These are phyloP conservation scores for Kwoniella dendrophila DNA, from an alignment of 768 basidiomycete genomes.

Conservation along the genomic window DNA sequence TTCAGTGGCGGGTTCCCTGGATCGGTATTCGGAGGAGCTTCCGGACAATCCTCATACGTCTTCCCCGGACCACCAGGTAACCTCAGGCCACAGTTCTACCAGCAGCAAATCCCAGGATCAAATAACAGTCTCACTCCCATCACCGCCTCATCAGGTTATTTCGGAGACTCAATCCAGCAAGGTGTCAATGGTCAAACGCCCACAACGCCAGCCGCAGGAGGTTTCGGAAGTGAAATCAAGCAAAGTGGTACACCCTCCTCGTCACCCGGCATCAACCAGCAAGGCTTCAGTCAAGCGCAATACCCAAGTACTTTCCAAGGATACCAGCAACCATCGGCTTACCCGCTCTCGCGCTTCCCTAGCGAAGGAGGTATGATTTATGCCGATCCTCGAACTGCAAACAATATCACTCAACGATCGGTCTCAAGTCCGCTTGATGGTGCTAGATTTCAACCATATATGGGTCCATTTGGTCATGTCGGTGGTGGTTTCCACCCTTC, in stretches of 20 bases:
- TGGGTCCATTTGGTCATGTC: constrained; percentile 26
- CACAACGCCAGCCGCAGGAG: constrained; percentile 3
- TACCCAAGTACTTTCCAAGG: constrained; percentile 20
- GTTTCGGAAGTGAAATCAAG: constrained; percentile 4
- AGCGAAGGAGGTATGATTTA: constrained; percentile 31
- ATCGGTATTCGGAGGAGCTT: constrained; percentile 17
- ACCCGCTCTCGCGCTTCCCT: constrained; percentile 34
- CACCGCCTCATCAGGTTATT: constrained; percentile 1
- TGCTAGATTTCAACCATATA: constrained; percentile 17
- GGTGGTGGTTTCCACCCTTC: constrained; percentile 41
- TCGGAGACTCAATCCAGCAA: constrained; percentile 11
- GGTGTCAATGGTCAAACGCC: constrained; percentile 10
- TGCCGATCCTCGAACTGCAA: not conserved
- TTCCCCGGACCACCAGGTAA: constrained; percentile 4
- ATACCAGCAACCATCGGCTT: constrained; percentile 13
- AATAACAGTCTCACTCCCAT: constrained; percentile 22
- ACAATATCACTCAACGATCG: constrained; percentile 12
- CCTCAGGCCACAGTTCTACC: constrained; percentile 5
- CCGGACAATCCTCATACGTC: constrained; percentile 9
- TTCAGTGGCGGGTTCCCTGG: constrained; percentile 35
- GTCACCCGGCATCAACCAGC: constrained; percentile 18
- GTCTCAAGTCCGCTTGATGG: constrained; percentile 25
- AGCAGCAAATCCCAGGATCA: constrained; percentile 15
- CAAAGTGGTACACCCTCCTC: constrained; percentile 8
- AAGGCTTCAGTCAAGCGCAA: constrained; percentile 12